Conservation (phyloP, 441 rosid genomes). For the Euphorbia schlechtendalii region DNA sequence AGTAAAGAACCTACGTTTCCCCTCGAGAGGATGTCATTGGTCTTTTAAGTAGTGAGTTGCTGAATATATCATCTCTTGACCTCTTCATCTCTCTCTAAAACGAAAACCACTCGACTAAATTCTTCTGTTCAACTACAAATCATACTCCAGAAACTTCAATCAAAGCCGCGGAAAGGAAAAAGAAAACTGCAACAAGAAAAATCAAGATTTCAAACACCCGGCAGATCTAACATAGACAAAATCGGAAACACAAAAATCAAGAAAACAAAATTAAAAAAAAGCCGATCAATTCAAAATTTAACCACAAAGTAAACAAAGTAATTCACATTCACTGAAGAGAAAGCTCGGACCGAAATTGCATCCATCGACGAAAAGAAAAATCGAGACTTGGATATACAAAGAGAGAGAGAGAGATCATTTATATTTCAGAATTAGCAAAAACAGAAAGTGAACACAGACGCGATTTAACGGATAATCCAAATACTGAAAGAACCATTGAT, state of each 20-base stretch:
- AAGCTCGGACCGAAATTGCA: slow-evolving; percentile 7
- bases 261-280: not conserved
- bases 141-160: slow-evolving; percentile 33
- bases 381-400: not conserved
- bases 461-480: not conserved
- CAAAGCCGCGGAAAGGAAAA: slow-evolving; percentile 6
- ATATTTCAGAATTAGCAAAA: slow-evolving; percentile 1
- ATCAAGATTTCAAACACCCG: slow-evolving; percentile 13
- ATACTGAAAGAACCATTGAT: slow-evolving; percentile 1
- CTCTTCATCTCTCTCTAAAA: slow-evolving; percentile 54
- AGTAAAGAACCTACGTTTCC: slow-evolving; percentile 53
- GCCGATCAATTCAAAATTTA: slow-evolving; percentile 7
- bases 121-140: slow-evolving; percentile 22
- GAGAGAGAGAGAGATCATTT: not conserved
- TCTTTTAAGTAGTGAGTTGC: slow-evolving; percentile 51
- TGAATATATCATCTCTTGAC: slow-evolving; percentile 61
- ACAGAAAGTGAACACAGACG: not conserved
- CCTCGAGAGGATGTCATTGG: slow-evolving; percentile 57
- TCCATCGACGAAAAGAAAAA: not conserved
- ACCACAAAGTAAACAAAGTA: not conserved
- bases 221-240: slow-evolving; percentile 43
- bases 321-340: slow-evolving; percentile 18
- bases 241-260: slow-evolving; percentile 10
- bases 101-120: slow-evolving; percentile 9
- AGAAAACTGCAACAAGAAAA: slow-evolving; percentile 21